Evolutionary conservation across 257 asterid genomes (phyloP).

Genomic region (Solanum ossicruentum): DNA sequence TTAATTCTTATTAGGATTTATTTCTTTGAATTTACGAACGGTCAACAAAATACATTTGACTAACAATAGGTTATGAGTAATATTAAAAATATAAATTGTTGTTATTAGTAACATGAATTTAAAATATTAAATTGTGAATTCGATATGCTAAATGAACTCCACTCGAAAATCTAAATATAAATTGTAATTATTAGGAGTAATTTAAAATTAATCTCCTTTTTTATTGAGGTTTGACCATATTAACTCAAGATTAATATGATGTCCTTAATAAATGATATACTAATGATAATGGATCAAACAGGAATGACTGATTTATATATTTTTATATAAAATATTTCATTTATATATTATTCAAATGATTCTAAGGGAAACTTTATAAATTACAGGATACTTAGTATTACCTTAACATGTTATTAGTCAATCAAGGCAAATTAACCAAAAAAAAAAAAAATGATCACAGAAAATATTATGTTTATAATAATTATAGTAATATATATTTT

Average conservation of each 20-base stretch:
- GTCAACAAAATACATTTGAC: background rate
- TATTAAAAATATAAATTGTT: background rate
- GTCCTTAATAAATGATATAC: background rate
- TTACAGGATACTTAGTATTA: background rate
- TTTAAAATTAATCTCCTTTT: background rate
- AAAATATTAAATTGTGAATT: background rate
- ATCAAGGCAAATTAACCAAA: background rate
- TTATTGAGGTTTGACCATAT: background rate
- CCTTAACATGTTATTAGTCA: background rate
- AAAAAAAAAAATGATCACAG: background rate
- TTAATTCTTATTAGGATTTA: background rate
- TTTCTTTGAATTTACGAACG: background rate
- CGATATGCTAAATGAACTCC: background rate
- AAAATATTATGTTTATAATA: background rate
- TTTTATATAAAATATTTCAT: no score
- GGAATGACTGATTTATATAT: no score
- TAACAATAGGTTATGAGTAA: background rate
- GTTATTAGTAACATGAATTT: no score
- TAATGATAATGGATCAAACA: background rate
- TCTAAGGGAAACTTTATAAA: no score
- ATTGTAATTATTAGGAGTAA: no score
- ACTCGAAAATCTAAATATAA: no score
- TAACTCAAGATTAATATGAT: background rate
- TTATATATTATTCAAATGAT: no score
- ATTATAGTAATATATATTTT: background rate